Evolutionary conservation across 208 protist genomes (phyloP).

Genomic region (Trypanosoma brucei): DNA sequence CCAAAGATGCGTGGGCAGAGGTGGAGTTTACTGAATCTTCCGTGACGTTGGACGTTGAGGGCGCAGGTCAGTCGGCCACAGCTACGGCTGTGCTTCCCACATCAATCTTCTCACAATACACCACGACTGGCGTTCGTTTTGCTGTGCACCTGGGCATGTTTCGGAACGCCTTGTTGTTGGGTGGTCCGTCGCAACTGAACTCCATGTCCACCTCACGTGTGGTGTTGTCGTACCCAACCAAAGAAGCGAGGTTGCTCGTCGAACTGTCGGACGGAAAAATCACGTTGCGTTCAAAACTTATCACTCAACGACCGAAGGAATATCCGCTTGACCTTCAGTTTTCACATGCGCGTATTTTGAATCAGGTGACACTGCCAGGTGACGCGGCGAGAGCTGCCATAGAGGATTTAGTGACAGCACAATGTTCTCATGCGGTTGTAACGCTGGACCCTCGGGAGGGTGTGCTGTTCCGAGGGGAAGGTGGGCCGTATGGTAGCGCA

Average conservation of each 20-base stretch:
- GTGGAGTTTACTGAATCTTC: conserved; percentile 53
- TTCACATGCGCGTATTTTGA: conserved; percentile 27
- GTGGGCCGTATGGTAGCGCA: conserved; percentile 57
- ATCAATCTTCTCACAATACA: conserved; percentile 72
- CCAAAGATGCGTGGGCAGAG: conserved; percentile 62
- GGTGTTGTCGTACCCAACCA: conserved; percentile 47
- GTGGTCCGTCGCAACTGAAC: conserved; percentile 28
- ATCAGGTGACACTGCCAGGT: conserved; percentile 47
- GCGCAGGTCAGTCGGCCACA: conserved; percentile 61
- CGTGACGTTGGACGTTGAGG: conserved; percentile 68
- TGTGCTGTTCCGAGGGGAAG: conserved; percentile 44
- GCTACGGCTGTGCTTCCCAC: conserved; percentile 68
- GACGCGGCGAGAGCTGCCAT: conserved; percentile 58
- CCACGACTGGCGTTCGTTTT: conserved; percentile 47
- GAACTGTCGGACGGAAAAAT: conserved; percentile 43
- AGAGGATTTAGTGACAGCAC: conserved; percentile 46
- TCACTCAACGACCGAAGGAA: conserved; percentile 54
- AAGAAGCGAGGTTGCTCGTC: conserved; percentile 57
- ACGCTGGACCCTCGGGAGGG: conserved; percentile 24
- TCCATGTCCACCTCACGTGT: conserved; percentile 21
- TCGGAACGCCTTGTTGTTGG: conserved; percentile 64
- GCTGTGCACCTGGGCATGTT: conserved; percentile 59
- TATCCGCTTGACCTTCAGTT: conserved; percentile 71
- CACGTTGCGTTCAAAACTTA: conserved; percentile 52
- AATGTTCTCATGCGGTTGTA: conserved; percentile 50